Conservation (phyloP, 176 grass and related monocot species). For the Alopecurus myosuroides region DNA sequence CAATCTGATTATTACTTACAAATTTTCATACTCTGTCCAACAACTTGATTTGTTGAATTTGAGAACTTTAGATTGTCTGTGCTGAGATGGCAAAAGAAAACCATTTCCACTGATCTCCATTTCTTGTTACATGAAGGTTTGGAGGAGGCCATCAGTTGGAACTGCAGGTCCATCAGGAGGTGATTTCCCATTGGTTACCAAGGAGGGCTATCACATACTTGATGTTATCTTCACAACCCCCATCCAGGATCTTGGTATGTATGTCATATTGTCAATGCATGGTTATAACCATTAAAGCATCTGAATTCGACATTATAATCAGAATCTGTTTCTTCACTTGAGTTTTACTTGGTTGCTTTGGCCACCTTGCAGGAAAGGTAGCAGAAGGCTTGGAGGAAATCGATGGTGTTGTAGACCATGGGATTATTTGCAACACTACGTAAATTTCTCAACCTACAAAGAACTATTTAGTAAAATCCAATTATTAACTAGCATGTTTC, state of each 20-base stretch:
- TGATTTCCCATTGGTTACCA: slow-evolving; percentile 75
- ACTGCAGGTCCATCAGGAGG: slow-evolving; percentile 64
- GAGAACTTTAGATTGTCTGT: not conserved
- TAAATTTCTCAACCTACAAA: slow-evolving; percentile 28
- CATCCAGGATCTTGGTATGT: slow-evolving; percentile 68
- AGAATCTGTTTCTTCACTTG: not conserved
- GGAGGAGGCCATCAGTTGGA: slow-evolving; percentile 80
- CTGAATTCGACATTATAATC: not conserved
- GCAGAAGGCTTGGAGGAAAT: slow-evolving; percentile 68
- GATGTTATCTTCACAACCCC: slow-evolving; percentile 91
- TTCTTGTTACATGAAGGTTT: slow-evolving; percentile 54
- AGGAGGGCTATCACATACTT: slow-evolving; percentile 69
- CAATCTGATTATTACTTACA: not conserved
- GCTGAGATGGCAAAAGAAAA: not conserved
- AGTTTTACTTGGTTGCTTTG: not conserved
- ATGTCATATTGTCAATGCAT: too few relatives aligned
- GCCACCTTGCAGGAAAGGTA: slow-evolving; percentile 51
- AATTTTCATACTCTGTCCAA: not conserved
- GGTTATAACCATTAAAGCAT: too few relatives aligned
- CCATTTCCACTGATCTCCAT: not conserved
- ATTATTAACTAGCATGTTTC: not conserved
- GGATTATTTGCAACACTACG: slow-evolving; percentile 60
- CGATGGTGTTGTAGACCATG: slow-evolving; percentile 72
- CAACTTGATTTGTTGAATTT: not conserved
- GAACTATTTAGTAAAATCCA: not conserved